Evolutionary conservation across 116 monocot species (phyloP), one percentile per base, ranked within the genome.

Genomic region (Posidonia oceanica): DNA sequence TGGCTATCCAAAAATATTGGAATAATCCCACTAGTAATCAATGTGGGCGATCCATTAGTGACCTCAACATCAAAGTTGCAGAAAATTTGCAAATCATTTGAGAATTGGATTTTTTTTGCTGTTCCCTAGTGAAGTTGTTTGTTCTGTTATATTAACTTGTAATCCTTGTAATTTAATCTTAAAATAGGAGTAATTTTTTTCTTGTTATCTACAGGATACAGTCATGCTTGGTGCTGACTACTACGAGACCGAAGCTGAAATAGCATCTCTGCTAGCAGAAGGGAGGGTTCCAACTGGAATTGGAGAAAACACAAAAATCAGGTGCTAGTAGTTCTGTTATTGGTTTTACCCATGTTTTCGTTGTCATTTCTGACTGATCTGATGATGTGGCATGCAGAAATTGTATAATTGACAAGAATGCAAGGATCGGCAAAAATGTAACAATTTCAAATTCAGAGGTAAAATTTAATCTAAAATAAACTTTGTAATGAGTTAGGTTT

Each of bases 201-300:
- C 29, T 29, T 29, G 29, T 29, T 29, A 29, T 29, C 29, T 85
- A 66, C 84, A 96, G 96, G 87, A 96, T 39, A 81, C 84, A 18
- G 89, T 96, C 42, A 89, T 96, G 96, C 79, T 96, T 16, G 96
- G 96, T 74, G 96, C 96, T 21, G 96, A 96, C 76, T 91, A 76
- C 67, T 96, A 96, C 36, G 91, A 91, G 81, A 96, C 91, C 1
- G 91, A 89, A n/a, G 78, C 37, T 21, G 96, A 96, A 74, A 61
- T 80, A 53, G 76, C 83, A 64, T 73, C 88, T 53, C 53, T 91
- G 66, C 57, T 91, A 10, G 81, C 89, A 56, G 87, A 96, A 83
- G 96, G 96, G 42, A 79, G 72, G 71, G 96, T 96, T 63, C 96
- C 91, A 18, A 54, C 89, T 52, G 96, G 96, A 61, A 87, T 96